These are phyloP conservation scores for Meyerozyma carpophila DNA, from an alignment of 1,139 yeast genomes.

Conservation along the genomic window DNA sequence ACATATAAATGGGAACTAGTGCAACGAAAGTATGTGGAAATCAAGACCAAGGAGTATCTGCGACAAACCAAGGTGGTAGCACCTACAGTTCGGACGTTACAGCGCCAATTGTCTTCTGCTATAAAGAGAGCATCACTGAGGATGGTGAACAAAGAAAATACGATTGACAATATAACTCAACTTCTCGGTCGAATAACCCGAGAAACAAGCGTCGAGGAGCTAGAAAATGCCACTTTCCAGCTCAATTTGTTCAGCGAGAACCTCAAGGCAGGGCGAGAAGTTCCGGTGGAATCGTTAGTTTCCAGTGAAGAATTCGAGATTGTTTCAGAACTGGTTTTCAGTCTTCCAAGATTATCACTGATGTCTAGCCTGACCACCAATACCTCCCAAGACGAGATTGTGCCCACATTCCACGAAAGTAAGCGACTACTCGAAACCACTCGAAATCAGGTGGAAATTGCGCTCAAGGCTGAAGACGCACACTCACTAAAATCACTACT, in stretches of 20 bases:
- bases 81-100: neutral
- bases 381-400: neutral
- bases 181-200: neutral
- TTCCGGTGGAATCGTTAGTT: neutral
- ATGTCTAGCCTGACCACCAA: neutral
- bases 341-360: neutral
- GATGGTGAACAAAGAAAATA: neutral
- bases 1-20: constrained; percentile 1
- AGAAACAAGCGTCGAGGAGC: neutral
- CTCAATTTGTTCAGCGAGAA: neutral
- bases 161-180: neutral
- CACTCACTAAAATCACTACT: neutral
- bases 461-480: neutral
- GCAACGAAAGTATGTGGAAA: neutral
- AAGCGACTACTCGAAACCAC: neutral
- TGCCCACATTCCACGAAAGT: neutral
- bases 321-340: neutral
- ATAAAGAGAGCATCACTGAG: neutral
- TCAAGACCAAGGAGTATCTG: neutral
- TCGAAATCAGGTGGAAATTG: neutral
- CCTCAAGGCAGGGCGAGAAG: neutral
- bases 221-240: neutral
- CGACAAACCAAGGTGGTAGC: neutral
- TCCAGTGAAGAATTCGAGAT: neutral
- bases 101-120: neutral